These are phyloP conservation scores for Apiospora malaysiana DNA, from an alignment of 2,329 filamentous ascomycete genomes.

Conservation along the genomic window DNA sequence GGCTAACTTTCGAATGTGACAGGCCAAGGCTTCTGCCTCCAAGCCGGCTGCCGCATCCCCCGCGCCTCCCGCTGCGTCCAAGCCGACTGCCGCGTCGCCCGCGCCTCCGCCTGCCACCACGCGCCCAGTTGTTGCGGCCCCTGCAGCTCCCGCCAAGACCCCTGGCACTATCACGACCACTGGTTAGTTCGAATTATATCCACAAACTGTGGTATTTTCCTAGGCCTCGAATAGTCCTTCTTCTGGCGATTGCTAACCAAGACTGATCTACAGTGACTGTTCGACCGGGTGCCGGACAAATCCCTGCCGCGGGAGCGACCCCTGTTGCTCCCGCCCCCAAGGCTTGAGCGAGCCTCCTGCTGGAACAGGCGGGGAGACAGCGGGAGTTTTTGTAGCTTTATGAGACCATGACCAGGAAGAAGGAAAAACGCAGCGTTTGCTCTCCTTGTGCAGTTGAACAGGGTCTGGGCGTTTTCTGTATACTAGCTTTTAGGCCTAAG, in stretches of 20 bases:
- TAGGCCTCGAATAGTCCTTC: neutral
- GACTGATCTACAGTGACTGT: neutral
- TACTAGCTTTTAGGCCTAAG: neutral
- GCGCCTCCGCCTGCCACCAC: neutral
- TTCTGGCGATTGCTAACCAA: neutral
- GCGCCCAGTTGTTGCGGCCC: neutral
- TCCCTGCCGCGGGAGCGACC: neutral
- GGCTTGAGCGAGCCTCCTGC: neutral
- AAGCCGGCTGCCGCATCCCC: neutral
- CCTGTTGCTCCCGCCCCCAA: neutral
- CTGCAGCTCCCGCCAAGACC: conserved; percentile 8
- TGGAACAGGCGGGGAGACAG: neutral
- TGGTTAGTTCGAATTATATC: neutral
- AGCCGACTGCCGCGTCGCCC: neutral
- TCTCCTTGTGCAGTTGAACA: neutral
- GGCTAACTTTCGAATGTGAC: neutral
- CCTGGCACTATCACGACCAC: neutral
- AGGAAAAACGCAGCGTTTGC: neutral
- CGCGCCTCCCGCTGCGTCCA: neutral
- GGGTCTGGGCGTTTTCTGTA: neutral
- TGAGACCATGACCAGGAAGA: conserved; percentile 4
- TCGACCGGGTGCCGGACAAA: neutral
- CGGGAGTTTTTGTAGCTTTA: neutral
- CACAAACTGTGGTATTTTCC: neutral
- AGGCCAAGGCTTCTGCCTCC: conserved; percentile 1